Base-by-base conservation (phyloP, 768 basidiomycete genomes). In the Hygrophorus pudorinus region DNA sequence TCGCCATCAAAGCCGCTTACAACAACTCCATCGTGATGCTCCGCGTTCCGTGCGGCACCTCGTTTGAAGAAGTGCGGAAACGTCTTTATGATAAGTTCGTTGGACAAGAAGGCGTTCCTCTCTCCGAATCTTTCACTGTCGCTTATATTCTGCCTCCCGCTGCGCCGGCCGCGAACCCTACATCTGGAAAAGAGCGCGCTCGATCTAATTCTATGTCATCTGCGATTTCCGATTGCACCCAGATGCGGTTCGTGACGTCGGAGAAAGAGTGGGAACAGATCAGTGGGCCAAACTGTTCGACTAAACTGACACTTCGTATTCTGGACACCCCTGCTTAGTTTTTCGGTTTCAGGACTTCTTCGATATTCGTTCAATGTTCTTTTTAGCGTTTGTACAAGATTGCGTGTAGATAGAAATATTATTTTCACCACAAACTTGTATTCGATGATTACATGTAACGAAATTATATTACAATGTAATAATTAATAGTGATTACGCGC, bases 51-150 rank as follows among this genome's bases (percentile, higher is more conserved):
- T 68, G 67, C 48, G 61, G 66, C 33, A 65, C 67, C 46, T 35
- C 69, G n/a, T 71, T 78, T 44, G 52, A 59, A 13, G 76, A 78
- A 36, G 53, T 86, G 12, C 78, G 79, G 47, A 62, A 63, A 41
- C 71, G 73, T 38, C 63, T 88, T 18, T 72, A 73, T 48, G 74
- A 79, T 44, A 85, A 85, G 53, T 79, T 87, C 54, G 68, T 72
- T n/a, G 65, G 69, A 17, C 73, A 78, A 52, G 80, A 79, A 57
- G 71, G 70, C 38, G 51, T 78, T 34, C 64, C 68, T 10, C 71
- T 85, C 17, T 68, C 68, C 0, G 62, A 69, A 5, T 60, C 66
- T 1, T 86, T 86, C 55, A 68, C 66, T 6, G 59, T 86, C 27
- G 75, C 73, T 14, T 71, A 77, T 51, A 54, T 73, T 38, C 65